Percentiles rank a stretch among this genome's conserved stretches.
phyloP scores from a whole-genome alignment of 1,139 yeast species.

The Yamadazyma songkhlaensis region DNA sequence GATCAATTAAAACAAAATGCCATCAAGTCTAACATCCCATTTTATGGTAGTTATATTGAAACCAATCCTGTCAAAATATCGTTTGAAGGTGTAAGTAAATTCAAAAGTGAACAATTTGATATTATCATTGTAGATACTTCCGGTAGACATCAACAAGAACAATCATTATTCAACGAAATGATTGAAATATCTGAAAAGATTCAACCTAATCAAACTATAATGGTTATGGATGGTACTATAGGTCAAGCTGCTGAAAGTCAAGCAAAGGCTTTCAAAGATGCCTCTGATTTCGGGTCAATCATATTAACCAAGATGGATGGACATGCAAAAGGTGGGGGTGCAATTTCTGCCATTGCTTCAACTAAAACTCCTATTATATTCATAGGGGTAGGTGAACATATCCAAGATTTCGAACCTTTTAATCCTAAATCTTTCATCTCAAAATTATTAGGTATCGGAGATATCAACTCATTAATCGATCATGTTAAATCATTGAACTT shows the following conservation, averaged over 20 bases:
- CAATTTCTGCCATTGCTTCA: slow-evolving; percentile 97
- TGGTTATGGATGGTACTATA: slow-evolving; percentile 96
- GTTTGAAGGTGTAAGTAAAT: slow-evolving; percentile 85
- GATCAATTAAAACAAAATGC: slow-evolving; percentile 98
- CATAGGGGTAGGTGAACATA: slow-evolving; percentile 98
- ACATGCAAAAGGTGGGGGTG: slow-evolving; percentile 99
- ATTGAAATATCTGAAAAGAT: slow-evolving; percentile 85
- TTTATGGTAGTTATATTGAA: slow-evolving; percentile 91
- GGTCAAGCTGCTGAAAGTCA: slow-evolving; percentile 99
- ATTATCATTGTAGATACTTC: slow-evolving; percentile 95
- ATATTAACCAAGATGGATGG: slow-evolving; percentile 97
- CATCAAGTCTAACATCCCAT: slow-evolving; percentile 90
- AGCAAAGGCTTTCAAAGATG: slow-evolving; percentile 90
- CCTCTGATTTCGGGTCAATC: slow-evolving; percentile 91
- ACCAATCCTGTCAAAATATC: slow-evolving; percentile 95
- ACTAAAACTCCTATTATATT: slow-evolving; percentile 95
- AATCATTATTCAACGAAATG: slow-evolving; percentile 91
- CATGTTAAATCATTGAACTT: slow-evolving; percentile 86
- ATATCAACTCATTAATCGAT: slow-evolving; percentile 89
- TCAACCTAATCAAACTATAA: slow-evolving; percentile 87
- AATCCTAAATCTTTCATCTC: slow-evolving; percentile 88
- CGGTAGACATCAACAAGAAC: slow-evolving; percentile 96
- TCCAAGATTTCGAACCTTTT: slow-evolving; percentile 87
- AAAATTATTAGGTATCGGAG: slow-evolving; percentile 91
- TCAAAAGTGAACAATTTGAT: slow-evolving; percentile 88